Percentiles rank a stretch among this genome's conserved stretches.
Conservation (phyloP, 1,139 yeast species). For the Hyphopichia pseudoburtonii region DNA sequence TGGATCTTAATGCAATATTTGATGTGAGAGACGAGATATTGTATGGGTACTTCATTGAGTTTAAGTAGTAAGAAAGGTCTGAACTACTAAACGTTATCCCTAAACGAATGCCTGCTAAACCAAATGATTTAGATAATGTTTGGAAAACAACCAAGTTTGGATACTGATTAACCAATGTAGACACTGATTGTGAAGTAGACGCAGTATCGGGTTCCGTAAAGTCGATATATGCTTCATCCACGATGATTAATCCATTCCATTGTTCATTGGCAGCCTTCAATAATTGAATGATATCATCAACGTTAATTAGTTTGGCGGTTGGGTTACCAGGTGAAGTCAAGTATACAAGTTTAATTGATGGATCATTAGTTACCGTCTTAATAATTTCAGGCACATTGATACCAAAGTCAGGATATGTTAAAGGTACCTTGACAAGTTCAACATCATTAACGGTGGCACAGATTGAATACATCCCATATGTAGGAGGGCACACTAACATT, state of each 20-base stretch:
- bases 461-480: constrained; percentile 95
- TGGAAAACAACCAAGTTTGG: constrained; percentile 88
- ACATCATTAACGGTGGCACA: constrained; percentile 91
- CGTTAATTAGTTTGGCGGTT: constrained; percentile 67
- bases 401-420: constrained; percentile 59
- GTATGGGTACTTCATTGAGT: constrained; percentile 94
- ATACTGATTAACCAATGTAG: constrained; percentile 79
- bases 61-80: constrained; percentile 64
- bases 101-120: constrained; percentile 89
- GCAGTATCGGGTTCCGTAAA: constrained; percentile 45
- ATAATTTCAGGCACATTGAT: constrained; percentile 59
- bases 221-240: constrained; percentile 95
- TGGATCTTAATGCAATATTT: constrained; percentile 71
- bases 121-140: constrained; percentile 91
- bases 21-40: constrained; percentile 86
- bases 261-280: constrained; percentile 39
- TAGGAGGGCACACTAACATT: constrained; percentile 86
- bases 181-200: constrained; percentile 51
- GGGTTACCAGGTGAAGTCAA: constrained; percentile 99
- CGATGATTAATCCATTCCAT: constrained; percentile 81
- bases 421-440: constrained; percentile 69
- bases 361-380: constrained; percentile 53
- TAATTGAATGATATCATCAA: constrained; percentile 49
- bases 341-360: constrained; percentile 68
- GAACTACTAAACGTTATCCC: constrained; percentile 74